Conservation (phyloP, 2,329 filamentous ascomycete genomes). For the Metarhizium sp. region DNA sequence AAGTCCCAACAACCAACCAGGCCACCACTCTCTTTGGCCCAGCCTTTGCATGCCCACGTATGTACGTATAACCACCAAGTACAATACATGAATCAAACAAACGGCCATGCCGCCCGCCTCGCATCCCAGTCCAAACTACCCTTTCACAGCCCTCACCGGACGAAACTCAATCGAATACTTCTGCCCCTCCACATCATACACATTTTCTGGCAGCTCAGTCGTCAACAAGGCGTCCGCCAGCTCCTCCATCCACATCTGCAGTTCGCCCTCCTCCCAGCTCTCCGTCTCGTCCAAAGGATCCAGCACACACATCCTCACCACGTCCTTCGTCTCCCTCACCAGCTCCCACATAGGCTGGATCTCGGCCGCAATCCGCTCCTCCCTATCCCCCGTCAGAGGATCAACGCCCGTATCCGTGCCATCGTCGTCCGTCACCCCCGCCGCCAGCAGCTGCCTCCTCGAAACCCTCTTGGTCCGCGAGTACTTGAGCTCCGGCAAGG, state of each 20-base stretch:
- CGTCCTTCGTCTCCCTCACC: slow-evolving; percentile 6
- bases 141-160: slow-evolving; percentile 3
- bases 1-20: too few species aligned
- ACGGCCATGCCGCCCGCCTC: too few species aligned
- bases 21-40: too few species aligned
- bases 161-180: slow-evolving; percentile 4
- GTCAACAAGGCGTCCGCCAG: slow-evolving; percentile 5
- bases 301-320: slow-evolving; percentile 9
- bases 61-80: too few species aligned
- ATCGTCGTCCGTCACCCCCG: background rate
- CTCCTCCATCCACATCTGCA: slow-evolving; percentile 10
- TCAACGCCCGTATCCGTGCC: slow-evolving; percentile 1
- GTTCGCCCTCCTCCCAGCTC: slow-evolving; percentile 9
- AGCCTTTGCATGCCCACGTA: too few species aligned
- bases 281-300: slow-evolving; percentile 1
- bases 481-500: slow-evolving; percentile 7
- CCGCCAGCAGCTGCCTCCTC: background rate
- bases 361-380: slow-evolving; percentile 2
- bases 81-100: too few species aligned
- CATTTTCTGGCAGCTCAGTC: slow-evolving; percentile 5
- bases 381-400: background rate
- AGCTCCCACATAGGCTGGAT: slow-evolving; percentile 8
- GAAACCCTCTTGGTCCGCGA: background rate
- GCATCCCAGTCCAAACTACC: background rate
- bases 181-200: slow-evolving; percentile 3